phyloP scores from a whole-genome alignment of 345 rosid genomes.

The Sisymbrium altissimum region DNA sequence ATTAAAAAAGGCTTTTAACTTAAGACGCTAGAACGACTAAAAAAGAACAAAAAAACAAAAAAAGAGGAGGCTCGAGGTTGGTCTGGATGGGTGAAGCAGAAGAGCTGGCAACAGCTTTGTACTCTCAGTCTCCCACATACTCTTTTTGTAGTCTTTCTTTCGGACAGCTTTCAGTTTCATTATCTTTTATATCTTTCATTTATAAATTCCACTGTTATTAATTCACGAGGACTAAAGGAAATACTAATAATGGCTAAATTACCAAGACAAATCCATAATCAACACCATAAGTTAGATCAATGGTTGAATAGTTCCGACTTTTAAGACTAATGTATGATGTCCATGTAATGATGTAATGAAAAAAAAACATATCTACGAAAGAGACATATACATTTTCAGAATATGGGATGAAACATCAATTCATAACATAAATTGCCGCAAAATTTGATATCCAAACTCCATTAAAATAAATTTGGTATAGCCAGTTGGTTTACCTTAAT shows the following conservation, averaged over 20 bases:
- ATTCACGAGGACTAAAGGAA: background rate
- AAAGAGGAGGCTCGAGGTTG: background rate
- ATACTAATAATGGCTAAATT: background rate
- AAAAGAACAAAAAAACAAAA: background rate
- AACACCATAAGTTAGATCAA: background rate
- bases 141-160: conserved; percentile 19
- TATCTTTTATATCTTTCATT: background rate
- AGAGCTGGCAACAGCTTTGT: conserved; percentile 26
- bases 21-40: too few relatives aligned
- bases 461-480: background rate
- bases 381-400: background rate
- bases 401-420: background rate
- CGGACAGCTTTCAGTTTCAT: conserved; percentile 21
- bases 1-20: background rate
- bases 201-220: background rate
- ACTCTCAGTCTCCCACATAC: background rate
- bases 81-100: conserved; percentile 7
- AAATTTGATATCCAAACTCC: background rate
- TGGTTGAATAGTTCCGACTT: too few relatives aligned
- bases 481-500: background rate
- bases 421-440: too few relatives aligned
- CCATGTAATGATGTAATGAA: too few relatives aligned
- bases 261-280: background rate
- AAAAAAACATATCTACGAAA: too few relatives aligned
- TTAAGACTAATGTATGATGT: too few relatives aligned